A percentile compares a stretch with the other conserved stretches of the same genome.
These are phyloP conservation scores for Arachis hypogaea DNA, from an alignment of 306 rosid species.

Conservation along the genomic window DNA sequence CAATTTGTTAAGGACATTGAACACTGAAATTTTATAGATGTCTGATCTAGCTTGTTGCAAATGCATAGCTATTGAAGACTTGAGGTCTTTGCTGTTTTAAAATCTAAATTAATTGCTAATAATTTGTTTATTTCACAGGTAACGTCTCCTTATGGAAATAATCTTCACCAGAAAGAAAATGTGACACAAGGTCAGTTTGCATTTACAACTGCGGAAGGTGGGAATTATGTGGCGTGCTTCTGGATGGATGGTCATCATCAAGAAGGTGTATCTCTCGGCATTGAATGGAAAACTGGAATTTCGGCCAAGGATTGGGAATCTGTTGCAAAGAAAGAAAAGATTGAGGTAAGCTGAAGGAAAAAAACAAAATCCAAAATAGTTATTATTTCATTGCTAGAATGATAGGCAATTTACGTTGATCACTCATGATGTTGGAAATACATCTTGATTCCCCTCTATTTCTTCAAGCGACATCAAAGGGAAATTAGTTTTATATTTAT, in stretches of 20 bases:
- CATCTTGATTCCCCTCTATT: too few relatives aligned
- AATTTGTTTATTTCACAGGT: constrained; percentile 41
- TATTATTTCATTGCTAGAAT: neutral
- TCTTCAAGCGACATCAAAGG: too few relatives aligned
- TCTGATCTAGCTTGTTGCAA: neutral
- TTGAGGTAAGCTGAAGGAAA: constrained; percentile 41
- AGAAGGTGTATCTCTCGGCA: constrained; percentile 42
- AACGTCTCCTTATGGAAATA: constrained; percentile 56
- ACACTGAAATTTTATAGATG: neutral
- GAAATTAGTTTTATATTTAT: too few relatives aligned
- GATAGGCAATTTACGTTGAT: neutral
- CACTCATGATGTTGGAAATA: too few relatives aligned
- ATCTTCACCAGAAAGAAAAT: constrained; percentile 51
- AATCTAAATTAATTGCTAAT: constrained; percentile 3
- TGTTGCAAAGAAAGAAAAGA: constrained; percentile 57
- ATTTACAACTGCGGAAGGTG: constrained; percentile 54
- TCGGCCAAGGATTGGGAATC: constrained; percentile 56
- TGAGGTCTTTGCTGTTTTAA: neutral
- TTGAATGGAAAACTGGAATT: constrained; percentile 61
- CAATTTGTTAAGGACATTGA: neutral
- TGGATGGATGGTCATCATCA: constrained; percentile 38
- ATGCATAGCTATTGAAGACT: neutral
- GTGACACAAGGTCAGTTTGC: constrained; percentile 60
- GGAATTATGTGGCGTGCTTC: constrained; percentile 55
- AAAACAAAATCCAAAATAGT: neutral